A percentile compares a stretch with the other conserved stretches of the same genome.
These are phyloP conservation scores for Candida krabiensis DNA, from an alignment of 805 yeast genomes.

Conservation along the genomic window DNA sequence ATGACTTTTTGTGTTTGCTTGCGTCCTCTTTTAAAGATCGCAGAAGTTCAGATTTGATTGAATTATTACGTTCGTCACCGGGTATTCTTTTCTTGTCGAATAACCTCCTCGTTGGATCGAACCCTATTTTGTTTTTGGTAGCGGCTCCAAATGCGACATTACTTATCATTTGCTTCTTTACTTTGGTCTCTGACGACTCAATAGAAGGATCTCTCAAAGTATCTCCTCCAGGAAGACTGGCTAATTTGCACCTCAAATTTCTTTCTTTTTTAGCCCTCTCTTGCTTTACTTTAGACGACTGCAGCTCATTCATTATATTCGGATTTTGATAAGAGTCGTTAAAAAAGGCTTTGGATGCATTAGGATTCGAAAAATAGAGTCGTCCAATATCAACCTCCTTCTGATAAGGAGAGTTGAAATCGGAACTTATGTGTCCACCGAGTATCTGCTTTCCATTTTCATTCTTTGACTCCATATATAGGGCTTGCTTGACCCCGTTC, in stretches of 20 bases:
- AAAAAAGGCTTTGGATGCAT: slow-evolving; percentile 51
- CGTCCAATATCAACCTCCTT: slow-evolving; percentile 20
- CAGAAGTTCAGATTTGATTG: slow-evolving; percentile 8
- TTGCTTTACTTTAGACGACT: slow-evolving; percentile 35
- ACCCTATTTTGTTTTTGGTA: slow-evolving; percentile 28
- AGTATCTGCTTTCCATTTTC: slow-evolving; percentile 27
- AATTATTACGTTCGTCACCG: not conserved
- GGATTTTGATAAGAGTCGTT: slow-evolving; percentile 51
- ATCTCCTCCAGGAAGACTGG: slow-evolving; percentile 27
- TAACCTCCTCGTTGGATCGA: slow-evolving; percentile 29
- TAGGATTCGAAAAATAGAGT: slow-evolving; percentile 38
- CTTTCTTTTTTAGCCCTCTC: slow-evolving; percentile 39
- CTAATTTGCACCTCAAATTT: slow-evolving; percentile 32
- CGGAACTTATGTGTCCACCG: slow-evolving; percentile 27
- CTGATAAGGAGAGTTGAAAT: slow-evolving; percentile 23
- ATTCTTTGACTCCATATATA: slow-evolving; percentile 32
- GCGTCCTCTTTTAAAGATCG: slow-evolving; percentile 11
- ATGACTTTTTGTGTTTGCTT: slow-evolving; percentile 12
- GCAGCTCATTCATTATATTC: slow-evolving; percentile 40
- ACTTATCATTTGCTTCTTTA: slow-evolving; percentile 23
- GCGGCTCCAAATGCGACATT: slow-evolving; percentile 26
- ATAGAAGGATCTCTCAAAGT: slow-evolving; percentile 12
- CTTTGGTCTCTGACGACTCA: slow-evolving; percentile 22
- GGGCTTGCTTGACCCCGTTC: slow-evolving; percentile 41
- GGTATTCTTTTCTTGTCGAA: slow-evolving; percentile 12